Base-by-base conservation (phyloP, 495 filamentous ascomycete genomes). In the Barbatosphaeria neglecta region DNA sequence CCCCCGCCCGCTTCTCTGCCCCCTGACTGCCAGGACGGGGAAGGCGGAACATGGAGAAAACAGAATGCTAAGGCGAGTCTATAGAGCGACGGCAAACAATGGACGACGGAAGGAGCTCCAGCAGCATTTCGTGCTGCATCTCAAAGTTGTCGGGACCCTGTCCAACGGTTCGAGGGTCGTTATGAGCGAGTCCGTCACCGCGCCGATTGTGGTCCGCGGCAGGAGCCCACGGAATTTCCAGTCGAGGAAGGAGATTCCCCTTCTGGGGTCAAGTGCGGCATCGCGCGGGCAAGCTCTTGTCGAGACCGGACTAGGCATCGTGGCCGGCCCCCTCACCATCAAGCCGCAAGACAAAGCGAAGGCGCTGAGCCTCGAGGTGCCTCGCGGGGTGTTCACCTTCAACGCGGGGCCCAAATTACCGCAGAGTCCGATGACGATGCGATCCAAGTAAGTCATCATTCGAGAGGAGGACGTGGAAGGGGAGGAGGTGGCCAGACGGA, bases 211-310 rank as follows among this genome's bases (percentile, higher is more conserved):
- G 35, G 84, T 89, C 22, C 75, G 84, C 37, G 84, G 84, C 38
- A 77, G 84, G 49, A 87, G 84, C 52, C 84, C 84, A 16, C 74
- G 84, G 43, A 89, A 89, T 54, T 89, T 89, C 53, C 82, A 86
- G 57, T 78, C 81, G 25, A 68, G 83, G 46, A 86, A 86, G 55
- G 84, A 89, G 56, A 78, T 85, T 19, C 82, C 84, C 16, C 67
- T 89, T 19, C 71, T 83, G 25, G 82, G 82, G 13, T 84, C 81
- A 24, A 82, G 81, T 31, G 77, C 77, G 9, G 79, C 80, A 40
- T 83, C 81, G n/a, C 66, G 84, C 27, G 74, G 75, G 22, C 70
- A 75, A 47, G 73, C 72, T 1, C 48, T 66, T 38, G 67, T 69
- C 40, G 65, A 68, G 56, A 74, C 61, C 22, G 65, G 66, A 49